These are phyloP conservation scores for Fusarium mangiferae DNA, from an alignment of 2,329 filamentous ascomycete genomes.

Conservation along the genomic window DNA sequence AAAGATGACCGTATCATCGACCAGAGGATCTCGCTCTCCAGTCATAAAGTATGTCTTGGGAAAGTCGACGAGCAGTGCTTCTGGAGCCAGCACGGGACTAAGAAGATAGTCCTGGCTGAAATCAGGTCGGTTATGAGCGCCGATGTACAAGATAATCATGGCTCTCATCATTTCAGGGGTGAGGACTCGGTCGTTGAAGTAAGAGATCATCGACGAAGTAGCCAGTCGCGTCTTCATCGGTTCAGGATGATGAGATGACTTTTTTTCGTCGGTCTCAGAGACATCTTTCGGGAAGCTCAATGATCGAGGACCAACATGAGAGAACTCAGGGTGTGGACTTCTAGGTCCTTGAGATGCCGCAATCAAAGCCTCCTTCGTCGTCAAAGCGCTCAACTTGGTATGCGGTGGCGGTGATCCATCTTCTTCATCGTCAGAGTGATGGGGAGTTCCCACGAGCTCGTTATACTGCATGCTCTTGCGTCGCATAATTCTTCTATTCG, in stretches of 20 bases:
- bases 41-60: constrained; percentile 95
- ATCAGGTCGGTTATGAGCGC: constrained; percentile 90
- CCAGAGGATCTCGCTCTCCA: constrained; percentile 92
- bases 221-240: constrained; percentile 86
- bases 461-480: constrained; percentile 92
- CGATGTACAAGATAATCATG: constrained; percentile 98
- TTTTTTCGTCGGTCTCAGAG: constrained; percentile 31
- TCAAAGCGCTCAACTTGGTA: constrained; percentile 2
- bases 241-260: constrained; percentile 62
- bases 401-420: constrained; percentile 47
- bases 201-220: constrained; percentile 96
- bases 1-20: constrained; percentile 97
- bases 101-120: constrained; percentile 92
- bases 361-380: constrained; percentile 16
- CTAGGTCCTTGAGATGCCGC: constrained; percentile 22
- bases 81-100: constrained; percentile 89
- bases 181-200: constrained; percentile 94
- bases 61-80: constrained; percentile 83
- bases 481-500: constrained; percentile 80
- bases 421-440: constrained; percentile 80
- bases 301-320: constrained; percentile 56
- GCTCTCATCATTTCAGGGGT: constrained; percentile 98
- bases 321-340: constrained; percentile 61
- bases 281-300: constrained; percentile 39
- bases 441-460: constrained; percentile 83